These are phyloP conservation scores for Claviceps sp. DNA, from an alignment of 2,329 filamentous ascomycete species.

Conservation along the genomic window DNA sequence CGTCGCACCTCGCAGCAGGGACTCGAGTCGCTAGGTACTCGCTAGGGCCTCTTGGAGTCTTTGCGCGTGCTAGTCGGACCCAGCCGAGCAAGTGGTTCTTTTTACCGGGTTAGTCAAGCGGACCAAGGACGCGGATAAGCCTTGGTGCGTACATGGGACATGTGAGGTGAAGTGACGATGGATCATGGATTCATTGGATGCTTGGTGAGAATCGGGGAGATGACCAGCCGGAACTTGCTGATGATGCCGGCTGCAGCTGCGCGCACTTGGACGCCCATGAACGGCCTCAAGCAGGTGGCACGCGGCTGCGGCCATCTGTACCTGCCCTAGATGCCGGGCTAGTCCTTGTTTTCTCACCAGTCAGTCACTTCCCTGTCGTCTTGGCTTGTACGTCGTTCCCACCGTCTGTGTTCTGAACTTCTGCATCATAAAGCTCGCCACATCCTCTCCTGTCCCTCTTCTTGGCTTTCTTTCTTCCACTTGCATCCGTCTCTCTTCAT, in stretches of 20 bases:
- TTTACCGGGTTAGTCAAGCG: background rate
- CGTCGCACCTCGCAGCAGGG: no score
- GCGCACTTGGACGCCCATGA: no score
- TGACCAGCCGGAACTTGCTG: no score
- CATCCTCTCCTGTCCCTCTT: background rate
- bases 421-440: conserved; percentile 6
- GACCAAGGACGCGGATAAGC: no score
- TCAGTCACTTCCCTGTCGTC: background rate
- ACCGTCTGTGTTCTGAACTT: background rate
- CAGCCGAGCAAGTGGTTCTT: background rate
- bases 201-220: no score
- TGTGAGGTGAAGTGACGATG: no score
- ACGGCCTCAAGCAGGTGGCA: conserved; percentile 4
- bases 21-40: no score
- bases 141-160: no score
- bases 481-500: background rate
- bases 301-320: conserved; percentile 4
- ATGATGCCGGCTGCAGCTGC: no score
- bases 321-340: conserved; percentile 2
- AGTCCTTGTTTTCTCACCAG: conserved; percentile 6
- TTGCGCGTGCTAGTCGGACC: background rate
- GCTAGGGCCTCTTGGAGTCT: background rate
- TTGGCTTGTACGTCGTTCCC: background rate
- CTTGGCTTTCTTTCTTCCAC: background rate
- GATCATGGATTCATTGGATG: no score